A percentile compares a stretch with the other conserved stretches of the same genome.
Conservation (phyloP, 768 basidiomycete species). For the Xerocomellus intermedius region DNA sequence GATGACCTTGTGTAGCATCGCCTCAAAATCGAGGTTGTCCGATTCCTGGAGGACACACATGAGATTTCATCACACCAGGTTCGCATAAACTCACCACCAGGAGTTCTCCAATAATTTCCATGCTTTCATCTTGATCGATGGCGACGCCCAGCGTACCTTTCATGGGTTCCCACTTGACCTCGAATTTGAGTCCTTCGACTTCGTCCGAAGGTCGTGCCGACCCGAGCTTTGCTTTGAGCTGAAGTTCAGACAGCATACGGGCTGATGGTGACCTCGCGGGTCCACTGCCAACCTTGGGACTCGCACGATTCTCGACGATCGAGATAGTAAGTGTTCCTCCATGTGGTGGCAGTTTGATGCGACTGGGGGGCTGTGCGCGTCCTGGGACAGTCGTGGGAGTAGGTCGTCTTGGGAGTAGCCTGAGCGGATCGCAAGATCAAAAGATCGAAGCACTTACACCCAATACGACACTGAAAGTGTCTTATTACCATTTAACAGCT, state of each 20-base stretch:
- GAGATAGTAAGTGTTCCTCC: slow-evolving; percentile 77
- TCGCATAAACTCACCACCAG: slow-evolving; percentile 50
- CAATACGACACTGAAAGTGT: slow-evolving; percentile 79
- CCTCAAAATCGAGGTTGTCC: slow-evolving; percentile 71
- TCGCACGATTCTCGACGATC: slow-evolving; percentile 52
- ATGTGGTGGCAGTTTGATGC: slow-evolving; percentile 49
- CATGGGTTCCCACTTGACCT: slow-evolving; percentile 78
- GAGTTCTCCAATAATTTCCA: slow-evolving; percentile 43
- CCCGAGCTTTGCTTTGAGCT: slow-evolving; percentile 62
- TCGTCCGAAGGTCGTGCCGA: slow-evolving; percentile 63
- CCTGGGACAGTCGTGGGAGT: slow-evolving; percentile 30
- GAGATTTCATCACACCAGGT: not conserved
- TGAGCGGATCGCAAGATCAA: not conserved
- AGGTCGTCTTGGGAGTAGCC: slow-evolving; percentile 36
- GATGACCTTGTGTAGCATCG: slow-evolving; percentile 60
- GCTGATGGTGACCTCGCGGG: slow-evolving; percentile 54
- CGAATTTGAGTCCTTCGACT: slow-evolving; percentile 65
- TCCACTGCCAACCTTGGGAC: slow-evolving; percentile 38
- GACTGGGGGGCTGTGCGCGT: slow-evolving; percentile 29
- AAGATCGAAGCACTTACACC: slow-evolving; percentile 53
- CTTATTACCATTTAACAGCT: slow-evolving; percentile 67
- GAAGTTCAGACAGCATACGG: slow-evolving; percentile 58
- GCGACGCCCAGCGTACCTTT: slow-evolving; percentile 61
- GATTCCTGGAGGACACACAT: slow-evolving; percentile 46
- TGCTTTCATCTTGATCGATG: slow-evolving; percentile 48